phyloP scores from a whole-genome alignment of 1,139 yeast genomes.

The Komagataea norvegica region DNA sequence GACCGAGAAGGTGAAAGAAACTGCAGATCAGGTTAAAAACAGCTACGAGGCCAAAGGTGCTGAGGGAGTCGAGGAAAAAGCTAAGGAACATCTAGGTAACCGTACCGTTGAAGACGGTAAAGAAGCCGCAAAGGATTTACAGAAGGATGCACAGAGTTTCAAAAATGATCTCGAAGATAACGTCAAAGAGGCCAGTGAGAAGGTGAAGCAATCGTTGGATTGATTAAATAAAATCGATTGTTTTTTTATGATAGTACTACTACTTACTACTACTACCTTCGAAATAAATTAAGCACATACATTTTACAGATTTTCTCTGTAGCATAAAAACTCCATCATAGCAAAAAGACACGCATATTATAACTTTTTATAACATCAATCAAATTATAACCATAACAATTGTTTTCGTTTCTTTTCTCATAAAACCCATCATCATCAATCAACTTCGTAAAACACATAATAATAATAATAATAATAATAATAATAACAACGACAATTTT shows the following conservation, averaged over 20 bases:
- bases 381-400: too few species aligned
- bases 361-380: too few species aligned
- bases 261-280: too few species aligned
- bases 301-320: too few species aligned
- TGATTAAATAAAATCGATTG: background rate
- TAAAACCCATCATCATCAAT: too few species aligned
- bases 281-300: too few species aligned
- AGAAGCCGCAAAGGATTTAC: slow-evolving; percentile 11
- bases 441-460: too few species aligned
- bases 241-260: background rate
- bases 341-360: too few species aligned
- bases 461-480: too few species aligned
- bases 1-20: slow-evolving; percentile 9
- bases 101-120: slow-evolving; percentile 13
- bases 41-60: background rate
- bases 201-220: background rate
- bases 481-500: too few species aligned
- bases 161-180: slow-evolving; percentile 27
- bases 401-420: too few species aligned
- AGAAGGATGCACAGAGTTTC: slow-evolving; percentile 44
- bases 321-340: too few species aligned
- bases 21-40: background rate
- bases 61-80: slow-evolving; percentile 13
- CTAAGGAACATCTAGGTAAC: slow-evolving; percentile 5
- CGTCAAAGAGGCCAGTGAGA: slow-evolving; percentile 1